phyloP scores from a whole-genome alignment of 768 basidiomycete species.

The Boletus sp. region DNA sequence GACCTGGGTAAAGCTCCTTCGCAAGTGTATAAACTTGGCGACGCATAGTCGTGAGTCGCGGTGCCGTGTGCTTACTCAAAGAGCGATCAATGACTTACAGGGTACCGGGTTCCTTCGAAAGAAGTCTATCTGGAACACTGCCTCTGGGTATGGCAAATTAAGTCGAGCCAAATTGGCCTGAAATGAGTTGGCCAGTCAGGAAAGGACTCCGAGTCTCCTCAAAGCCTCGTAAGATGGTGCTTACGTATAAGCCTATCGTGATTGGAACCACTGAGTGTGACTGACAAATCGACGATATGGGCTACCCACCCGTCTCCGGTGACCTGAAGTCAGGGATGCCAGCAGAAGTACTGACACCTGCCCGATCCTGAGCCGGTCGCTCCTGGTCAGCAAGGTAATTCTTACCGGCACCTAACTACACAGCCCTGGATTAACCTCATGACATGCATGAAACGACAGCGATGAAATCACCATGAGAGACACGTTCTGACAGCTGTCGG shows the following conservation, averaged over 20 bases:
- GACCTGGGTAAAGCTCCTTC: constrained; percentile 88
- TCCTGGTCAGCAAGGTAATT: neutral
- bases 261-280: neutral
- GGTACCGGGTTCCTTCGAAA: constrained; percentile 78
- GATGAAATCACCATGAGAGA: constrained; percentile 60
- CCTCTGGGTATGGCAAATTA: constrained; percentile 88
- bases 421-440: neutral
- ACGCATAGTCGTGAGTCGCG: neutral
- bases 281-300: neutral
- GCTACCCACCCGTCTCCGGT: constrained; percentile 66
- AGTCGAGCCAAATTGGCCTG: constrained; percentile 76
- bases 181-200: neutral
- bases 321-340: constrained; percentile 91
- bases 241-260: constrained; percentile 28
- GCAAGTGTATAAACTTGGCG: constrained; percentile 82
- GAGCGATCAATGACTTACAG: constrained; percentile 44
- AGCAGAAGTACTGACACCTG: constrained; percentile 74
- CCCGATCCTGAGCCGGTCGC: neutral
- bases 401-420: constrained; percentile 67
- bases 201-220: neutral
- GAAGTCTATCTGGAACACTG: constrained; percentile 90
- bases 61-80: neutral
- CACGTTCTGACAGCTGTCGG: constrained; percentile 61
- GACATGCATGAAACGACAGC: neutral
- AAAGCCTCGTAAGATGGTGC: neutral